Conservation (phyloP, 257 asterid genomes). For the Henckelia pumila region DNA sequence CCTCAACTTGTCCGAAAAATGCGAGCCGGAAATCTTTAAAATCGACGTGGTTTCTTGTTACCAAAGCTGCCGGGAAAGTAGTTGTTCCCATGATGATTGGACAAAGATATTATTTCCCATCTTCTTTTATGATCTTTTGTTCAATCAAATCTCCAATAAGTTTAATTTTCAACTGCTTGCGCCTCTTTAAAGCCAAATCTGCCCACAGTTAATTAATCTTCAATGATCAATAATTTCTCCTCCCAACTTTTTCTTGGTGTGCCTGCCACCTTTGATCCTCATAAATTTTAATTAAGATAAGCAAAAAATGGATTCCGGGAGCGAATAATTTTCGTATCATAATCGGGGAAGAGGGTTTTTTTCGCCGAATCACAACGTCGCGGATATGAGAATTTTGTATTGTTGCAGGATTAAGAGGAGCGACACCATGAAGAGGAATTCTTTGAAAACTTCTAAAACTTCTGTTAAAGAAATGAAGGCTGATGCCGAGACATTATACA, state of each 20-base stretch:
- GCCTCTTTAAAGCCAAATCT: conserved; percentile 26
- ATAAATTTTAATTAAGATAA: neutral
- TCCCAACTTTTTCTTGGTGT: neutral
- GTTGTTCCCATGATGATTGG: conserved; percentile 47
- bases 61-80: conserved; percentile 45
- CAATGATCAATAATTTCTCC: conserved; percentile 6
- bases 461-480: conserved; percentile 40
- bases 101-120: conserved; percentile 24
- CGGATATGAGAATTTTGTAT: conserved; percentile 46
- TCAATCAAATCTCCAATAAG: conserved; percentile 21
- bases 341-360: conserved; percentile 5
- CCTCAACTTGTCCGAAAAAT: conserved; percentile 24
- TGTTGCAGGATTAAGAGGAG: conserved; percentile 44
- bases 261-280: conserved; percentile 11
- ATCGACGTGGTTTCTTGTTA: conserved; percentile 38
- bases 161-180: conserved; percentile 38
- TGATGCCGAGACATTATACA: conserved; percentile 37
- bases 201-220: conserved; percentile 17
- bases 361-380: conserved; percentile 5
- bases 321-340: neutral
- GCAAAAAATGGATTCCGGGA: neutral
- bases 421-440: conserved; percentile 45
- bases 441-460: conserved; percentile 57
- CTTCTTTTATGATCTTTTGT: conserved; percentile 24
- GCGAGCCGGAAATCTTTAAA: conserved; percentile 30